A percentile compares a stretch with the other conserved stretches of the same genome.
Conservation (phyloP, 2,329 filamentous ascomycete genomes). For the Podosphaera xanthii region DNA sequence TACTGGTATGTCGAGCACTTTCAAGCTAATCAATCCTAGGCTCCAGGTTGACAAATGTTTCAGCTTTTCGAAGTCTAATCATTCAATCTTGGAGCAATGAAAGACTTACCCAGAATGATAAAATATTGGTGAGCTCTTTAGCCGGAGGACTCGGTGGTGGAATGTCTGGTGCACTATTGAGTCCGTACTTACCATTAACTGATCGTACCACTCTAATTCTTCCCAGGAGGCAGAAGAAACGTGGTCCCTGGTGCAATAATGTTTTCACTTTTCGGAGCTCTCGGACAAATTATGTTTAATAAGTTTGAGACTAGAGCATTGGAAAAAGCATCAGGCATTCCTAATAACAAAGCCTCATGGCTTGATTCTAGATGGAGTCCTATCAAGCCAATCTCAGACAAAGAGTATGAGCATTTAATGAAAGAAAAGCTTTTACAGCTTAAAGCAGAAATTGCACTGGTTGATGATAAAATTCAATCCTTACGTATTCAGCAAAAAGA, state of each 20-base stretch:
- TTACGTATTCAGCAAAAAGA: too few relatives aligned
- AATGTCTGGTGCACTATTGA: conserved; percentile 34
- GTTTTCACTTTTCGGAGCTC: conserved; percentile 32
- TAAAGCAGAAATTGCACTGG: conserved; percentile 53
- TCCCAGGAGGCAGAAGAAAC: conserved; percentile 29
- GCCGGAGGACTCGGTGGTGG: conserved; percentile 51
- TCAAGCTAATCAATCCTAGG: too few relatives aligned
- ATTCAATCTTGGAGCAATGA: conserved; percentile 23
- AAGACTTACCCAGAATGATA: conserved; percentile 30
- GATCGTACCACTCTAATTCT: background rate
- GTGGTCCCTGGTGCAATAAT: conserved; percentile 33
- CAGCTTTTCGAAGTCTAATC: conserved; percentile 26
- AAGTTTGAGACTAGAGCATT: conserved; percentile 18
- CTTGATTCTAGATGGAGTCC: conserved; percentile 47
- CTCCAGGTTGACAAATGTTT: background rate
- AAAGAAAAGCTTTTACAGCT: conserved; percentile 46
- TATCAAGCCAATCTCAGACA: conserved; percentile 43
- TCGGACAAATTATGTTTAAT: conserved; percentile 33
- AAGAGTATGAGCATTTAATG: conserved; percentile 50
- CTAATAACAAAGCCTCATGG: conserved; percentile 17
- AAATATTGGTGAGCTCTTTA: conserved; percentile 41
- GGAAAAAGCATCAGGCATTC: background rate
- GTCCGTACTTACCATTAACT: conserved; percentile 16
- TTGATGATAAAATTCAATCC: conserved; percentile 48
- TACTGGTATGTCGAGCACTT: conserved; percentile 32